Base-by-base conservation (phyloP, 176 grass and related monocot species). In the Ananas comosus region DNA sequence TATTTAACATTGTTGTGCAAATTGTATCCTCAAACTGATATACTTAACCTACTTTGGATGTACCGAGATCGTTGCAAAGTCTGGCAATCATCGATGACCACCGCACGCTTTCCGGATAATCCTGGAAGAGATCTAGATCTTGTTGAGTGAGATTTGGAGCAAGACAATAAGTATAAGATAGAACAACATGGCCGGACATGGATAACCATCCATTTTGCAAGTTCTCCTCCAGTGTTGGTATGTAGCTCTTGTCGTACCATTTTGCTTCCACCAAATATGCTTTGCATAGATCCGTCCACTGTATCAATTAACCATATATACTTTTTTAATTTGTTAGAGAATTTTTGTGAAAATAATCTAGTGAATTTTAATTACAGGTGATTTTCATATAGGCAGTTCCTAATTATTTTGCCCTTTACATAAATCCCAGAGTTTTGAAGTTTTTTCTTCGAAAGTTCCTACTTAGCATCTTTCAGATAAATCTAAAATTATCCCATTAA, bases 271-370 rank as follows among this genome's bases (percentile, higher is more conserved):
- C 8, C 18, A 82, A 21, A 58, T 13, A 82, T 17, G 66, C 10
- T 49, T 76, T 82, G 16, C 80, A 77, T 16, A 72, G n/a, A 71
- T 82, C 50, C 58, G 13, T 51, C 73, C 80, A 82, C 69, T 79
- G 27, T 25, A 50, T n/a, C 6, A 17, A 61, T 29, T 13, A 70
- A 42, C 9, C 28, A 50, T 50, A 49, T 1, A n/a, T 49, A 12
- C 14, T 70, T 12, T 70, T 14, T 12, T 2, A 56, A 16, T 13
- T 47, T 12, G 11, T 29, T 47, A 70, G 17, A 48, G 12, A 11
- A 11, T 19, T 33, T 10, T 12, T 18, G 9, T 28, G 42, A 13
- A 68, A 68, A 8, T 42, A 42, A 42, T 42, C 33, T 42, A 42
- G 2, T 27, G 25, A 27, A 27, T 27, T 27, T 27, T n/a, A n/a